Conservation (phyloP, 1,139 yeast species). For the Taphrina betulina region DNA sequence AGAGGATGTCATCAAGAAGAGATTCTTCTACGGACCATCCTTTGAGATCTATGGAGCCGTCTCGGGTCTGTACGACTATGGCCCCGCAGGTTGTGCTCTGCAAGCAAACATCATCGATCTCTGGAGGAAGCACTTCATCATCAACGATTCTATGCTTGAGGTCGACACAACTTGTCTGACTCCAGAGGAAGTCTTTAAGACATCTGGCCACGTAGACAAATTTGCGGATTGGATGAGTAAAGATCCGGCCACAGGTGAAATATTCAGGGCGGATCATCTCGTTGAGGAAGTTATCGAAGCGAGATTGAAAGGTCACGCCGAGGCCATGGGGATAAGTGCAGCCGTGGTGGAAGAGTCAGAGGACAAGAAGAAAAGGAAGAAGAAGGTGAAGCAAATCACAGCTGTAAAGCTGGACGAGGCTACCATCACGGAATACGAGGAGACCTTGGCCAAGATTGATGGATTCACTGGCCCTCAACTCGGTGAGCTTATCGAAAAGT, state of each 20-base stretch:
- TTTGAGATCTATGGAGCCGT: slow-evolving; percentile 98
- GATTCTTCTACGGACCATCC: slow-evolving; percentile 96
- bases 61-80: slow-evolving; percentile 95
- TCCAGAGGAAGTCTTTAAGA: slow-evolving; percentile 94
- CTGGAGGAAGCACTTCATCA: slow-evolving; percentile 96
- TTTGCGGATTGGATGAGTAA: slow-evolving; percentile 99
- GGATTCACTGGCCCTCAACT: slow-evolving; percentile 90
- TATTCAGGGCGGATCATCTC: slow-evolving; percentile 96
- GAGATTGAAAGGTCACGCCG: slow-evolving; percentile 92
- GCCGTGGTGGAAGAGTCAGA: slow-evolving; percentile 64
- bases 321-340: slow-evolving; percentile 76
- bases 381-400: slow-evolving; percentile 93
- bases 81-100: slow-evolving; percentile 99
- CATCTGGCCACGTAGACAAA: slow-evolving; percentile 98
- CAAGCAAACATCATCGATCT: slow-evolving; percentile 91
- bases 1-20: slow-evolving; percentile 87
- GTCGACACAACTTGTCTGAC: slow-evolving; percentile 98
- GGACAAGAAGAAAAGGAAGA: slow-evolving; percentile 70
- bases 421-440: slow-evolving; percentile 76
- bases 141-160: slow-evolving; percentile 98
- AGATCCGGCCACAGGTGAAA: slow-evolving; percentile 93
- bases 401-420: slow-evolving; percentile 81
- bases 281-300: slow-evolving; percentile 97
- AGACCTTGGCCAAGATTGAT: slow-evolving; percentile 81
- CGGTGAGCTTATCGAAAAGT: slow-evolving; percentile 79